These are phyloP conservation scores for Cicer chorassanicum DNA, from an alignment of 306 rosid species.

Conservation along the genomic window DNA sequence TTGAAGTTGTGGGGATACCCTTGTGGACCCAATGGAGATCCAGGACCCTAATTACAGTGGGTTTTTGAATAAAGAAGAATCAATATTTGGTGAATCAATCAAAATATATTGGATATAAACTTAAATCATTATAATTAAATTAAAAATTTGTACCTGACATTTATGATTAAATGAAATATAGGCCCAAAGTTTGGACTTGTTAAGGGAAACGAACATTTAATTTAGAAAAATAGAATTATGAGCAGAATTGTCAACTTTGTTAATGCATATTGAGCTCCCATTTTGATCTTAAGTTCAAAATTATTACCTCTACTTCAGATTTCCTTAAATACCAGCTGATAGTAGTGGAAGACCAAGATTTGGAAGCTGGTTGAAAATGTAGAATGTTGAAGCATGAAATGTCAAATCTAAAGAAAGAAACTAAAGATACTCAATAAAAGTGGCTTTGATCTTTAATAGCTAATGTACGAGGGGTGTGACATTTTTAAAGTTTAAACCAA, in stretches of 20 bases:
- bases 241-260: conserved; percentile 23
- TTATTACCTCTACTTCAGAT: background rate
- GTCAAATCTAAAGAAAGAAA: conserved; percentile 10
- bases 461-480: background rate
- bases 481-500: conserved; percentile 24
- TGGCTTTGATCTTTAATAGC: conserved; percentile 25
- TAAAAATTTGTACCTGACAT: too few relatives aligned
- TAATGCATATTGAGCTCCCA: conserved; percentile 3
- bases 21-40: background rate
- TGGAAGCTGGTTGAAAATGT: conserved; percentile 7
- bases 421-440: conserved; percentile 7
- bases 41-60: background rate
- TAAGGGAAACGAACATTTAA: background rate
- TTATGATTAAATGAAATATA: background rate
- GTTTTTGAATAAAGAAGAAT: background rate
- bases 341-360: background rate
- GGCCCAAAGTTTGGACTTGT: conserved; percentile 1
- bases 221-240: background rate
- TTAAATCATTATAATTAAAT: background rate
- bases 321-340: conserved; percentile 4
- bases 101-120: background rate
- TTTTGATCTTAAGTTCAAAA: conserved; percentile 2
- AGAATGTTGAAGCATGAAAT: conserved; percentile 33
- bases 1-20: background rate
- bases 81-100: conserved; percentile 1